Conservation (phyloP, 2,329 filamentous ascomycete species). For the Septoria petroselini region DNA sequence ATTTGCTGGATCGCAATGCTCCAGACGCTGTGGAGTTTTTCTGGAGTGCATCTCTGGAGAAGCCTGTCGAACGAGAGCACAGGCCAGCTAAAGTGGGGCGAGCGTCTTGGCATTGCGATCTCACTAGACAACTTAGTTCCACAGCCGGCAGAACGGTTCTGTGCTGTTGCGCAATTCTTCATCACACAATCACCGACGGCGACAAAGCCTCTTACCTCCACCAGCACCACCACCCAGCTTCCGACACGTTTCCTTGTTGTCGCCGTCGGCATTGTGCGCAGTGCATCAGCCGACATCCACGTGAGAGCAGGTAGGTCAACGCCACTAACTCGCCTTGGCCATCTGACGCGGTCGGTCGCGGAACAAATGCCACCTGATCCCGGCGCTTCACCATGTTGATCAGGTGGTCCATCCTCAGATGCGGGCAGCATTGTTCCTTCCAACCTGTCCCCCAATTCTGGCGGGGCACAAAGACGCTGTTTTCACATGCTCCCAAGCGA, state of each 20-base stretch:
- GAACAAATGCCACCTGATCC: background rate
- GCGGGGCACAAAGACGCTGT: slow-evolving; percentile 10
- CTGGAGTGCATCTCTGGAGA: too few species aligned
- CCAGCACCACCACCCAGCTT: too few species aligned
- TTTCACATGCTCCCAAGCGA: slow-evolving; percentile 23
- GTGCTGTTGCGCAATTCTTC: too few species aligned
- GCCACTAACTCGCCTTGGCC: background rate
- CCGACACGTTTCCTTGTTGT: background rate
- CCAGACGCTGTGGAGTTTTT: too few species aligned
- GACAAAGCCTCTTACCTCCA: too few species aligned
- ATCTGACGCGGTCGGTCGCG: background rate
- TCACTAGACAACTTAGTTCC: too few species aligned
- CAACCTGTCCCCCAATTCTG: slow-evolving; percentile 7
- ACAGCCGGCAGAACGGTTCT: too few species aligned
- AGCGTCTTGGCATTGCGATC: too few species aligned
- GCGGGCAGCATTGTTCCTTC: slow-evolving; percentile 14
- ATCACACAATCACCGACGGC: too few species aligned
- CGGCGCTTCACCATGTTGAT: slow-evolving; percentile 4
- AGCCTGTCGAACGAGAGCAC: too few species aligned
- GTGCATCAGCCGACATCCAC: background rate
- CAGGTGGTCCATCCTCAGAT: slow-evolving; percentile 9
- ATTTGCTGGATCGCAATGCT: too few species aligned
- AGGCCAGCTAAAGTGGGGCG: too few species aligned
- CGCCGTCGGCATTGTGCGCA: background rate
- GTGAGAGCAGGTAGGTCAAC: background rate